Percentiles rank a stretch among this genome's conserved stretches.
These are phyloP conservation scores for Fusarium burgessii DNA, from an alignment of 2,329 filamentous ascomycete genomes.

Conservation along the genomic window DNA sequence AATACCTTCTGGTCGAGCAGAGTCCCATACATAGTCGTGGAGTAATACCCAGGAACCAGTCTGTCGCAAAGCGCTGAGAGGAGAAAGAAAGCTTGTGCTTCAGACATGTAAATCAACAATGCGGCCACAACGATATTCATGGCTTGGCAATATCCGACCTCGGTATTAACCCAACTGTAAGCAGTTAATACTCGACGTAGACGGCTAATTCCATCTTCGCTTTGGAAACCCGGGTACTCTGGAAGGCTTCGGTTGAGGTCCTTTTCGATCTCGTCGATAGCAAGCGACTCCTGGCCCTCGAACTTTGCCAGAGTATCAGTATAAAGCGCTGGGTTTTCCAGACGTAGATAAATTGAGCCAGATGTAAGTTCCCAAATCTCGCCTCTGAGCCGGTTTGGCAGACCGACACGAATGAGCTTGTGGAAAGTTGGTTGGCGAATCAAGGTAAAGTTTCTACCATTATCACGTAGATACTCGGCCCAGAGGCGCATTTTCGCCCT, in stretches of 20 bases:
- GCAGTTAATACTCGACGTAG: constrained; percentile 92
- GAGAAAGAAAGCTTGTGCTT: constrained; percentile 94
- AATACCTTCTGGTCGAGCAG: constrained; percentile 97
- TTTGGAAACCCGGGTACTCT: constrained; percentile 97
- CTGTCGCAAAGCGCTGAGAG: constrained; percentile 93
- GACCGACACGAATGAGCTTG: constrained; percentile 93
- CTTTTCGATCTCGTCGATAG: constrained; percentile 99
- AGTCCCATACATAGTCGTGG: constrained; percentile 98
- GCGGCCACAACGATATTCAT: constrained; percentile 99
- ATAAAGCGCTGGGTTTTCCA: constrained; percentile 88
- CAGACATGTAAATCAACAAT: constrained; percentile 98
- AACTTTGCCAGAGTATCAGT: constrained; percentile 86
- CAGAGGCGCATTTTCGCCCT: constrained; percentile 97
- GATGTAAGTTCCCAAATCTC: constrained; percentile 97
- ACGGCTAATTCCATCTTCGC: constrained; percentile 91
- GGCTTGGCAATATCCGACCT: constrained; percentile 98
- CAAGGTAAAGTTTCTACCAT: constrained; percentile 90
- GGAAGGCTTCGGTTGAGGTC: constrained; percentile 96
- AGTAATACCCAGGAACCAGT: constrained; percentile 95
- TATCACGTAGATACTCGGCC: constrained; percentile 96
- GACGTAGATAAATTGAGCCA: constrained; percentile 86
- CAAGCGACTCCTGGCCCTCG: constrained; percentile 87
- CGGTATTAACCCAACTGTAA: constrained; percentile 96
- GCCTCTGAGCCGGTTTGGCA: constrained; percentile 91
- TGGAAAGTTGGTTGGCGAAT: constrained; percentile 97